Base-by-base conservation (phyloP, 2,329 filamentous ascomycete genomes). In the Nothomitra cinnamomea region DNA sequence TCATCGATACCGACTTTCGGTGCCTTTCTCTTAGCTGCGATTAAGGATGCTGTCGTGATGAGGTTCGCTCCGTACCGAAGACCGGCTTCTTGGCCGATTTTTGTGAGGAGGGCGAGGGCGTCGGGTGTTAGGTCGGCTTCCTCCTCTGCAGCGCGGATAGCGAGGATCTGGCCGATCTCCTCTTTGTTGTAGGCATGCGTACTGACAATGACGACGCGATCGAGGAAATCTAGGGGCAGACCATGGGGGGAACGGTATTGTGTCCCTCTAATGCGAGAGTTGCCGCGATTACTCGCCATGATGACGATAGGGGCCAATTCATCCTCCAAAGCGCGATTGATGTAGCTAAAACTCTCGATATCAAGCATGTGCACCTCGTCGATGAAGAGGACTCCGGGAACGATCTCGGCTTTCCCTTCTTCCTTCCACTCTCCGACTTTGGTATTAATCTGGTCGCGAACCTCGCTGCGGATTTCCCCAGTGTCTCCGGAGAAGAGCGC, bases 291-390 rank as follows among this genome's bases (percentile, higher is more conserved):
- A 75, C 86, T 94, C 53, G 92, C 92, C 92, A 98, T 98, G 70
- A 98, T 98, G 67, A 98, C 89, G 59, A 98, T 89, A 40, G 92
- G 92, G 1, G 92, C 88, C 32, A 98, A 77, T 62, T 96, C 88
- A 56, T 89, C 87, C 70, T 98, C 92, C 45, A 98, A 76, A 0
- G 92, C 92, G 52, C 92, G 85, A 73, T 98, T 98, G 75, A 98
- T 84, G 73, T 94, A 98, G 45, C 88, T 94, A 74, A 95, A 98
- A 73, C 90, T 96, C 69, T 98, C 92, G 59, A 96, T 95, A 67
- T 98, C 92, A 55, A 98, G 85, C 90, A 98, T 96, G 74, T 98
- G 92, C 3, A 98, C 90, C 72, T 98, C 92, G 63, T 98, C 92
- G 63, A 98, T 94, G 74, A 98, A 98, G 6, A 98, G 73, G 6